Evolutionary conservation across 179 eudicot species (phyloP).

Genomic region (Silene coronaria): DNA sequence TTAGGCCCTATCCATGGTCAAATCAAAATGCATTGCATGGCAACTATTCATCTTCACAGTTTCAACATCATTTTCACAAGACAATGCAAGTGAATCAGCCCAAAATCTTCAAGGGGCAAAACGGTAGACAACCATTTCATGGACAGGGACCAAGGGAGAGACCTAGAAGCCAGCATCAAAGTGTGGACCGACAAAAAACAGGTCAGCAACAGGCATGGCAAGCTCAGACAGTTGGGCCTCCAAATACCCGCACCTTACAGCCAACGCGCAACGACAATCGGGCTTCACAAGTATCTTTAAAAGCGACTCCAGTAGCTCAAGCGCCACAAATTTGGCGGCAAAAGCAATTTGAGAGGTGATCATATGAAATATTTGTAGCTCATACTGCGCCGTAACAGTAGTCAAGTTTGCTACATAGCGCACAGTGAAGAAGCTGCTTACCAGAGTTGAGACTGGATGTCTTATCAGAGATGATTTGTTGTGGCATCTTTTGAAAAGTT

Average conservation of each 20-base stretch:
- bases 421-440: not conserved
- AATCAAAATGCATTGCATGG: constrained; percentile 24
- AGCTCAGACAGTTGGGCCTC: constrained; percentile 16
- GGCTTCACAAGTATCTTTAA: constrained; percentile 18
- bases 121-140: constrained; percentile 14
- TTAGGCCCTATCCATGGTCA: constrained; percentile 23
- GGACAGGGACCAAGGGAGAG: constrained; percentile 28
- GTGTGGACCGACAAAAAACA: constrained; percentile 15
- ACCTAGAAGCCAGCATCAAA: constrained; percentile 20
- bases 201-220: constrained; percentile 27
- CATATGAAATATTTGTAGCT: not conserved
- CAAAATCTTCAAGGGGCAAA: constrained; percentile 10
- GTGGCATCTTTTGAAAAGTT: not conserved
- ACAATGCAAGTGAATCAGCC: constrained; percentile 24
- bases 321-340: constrained; percentile 46
- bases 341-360: constrained; percentile 24
- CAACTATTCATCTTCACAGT: constrained; percentile 20
- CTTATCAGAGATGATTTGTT: not conserved
- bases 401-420: not conserved
- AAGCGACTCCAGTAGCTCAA: constrained; percentile 32
- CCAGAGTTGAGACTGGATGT: constrained; percentile 2
- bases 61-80: constrained; percentile 26
- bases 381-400: not conserved
- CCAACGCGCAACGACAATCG: constrained; percentile 17
- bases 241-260: constrained; percentile 16